phyloP scores from a whole-genome alignment of 129 eudicot genomes.

The Solidago caesia region DNA sequence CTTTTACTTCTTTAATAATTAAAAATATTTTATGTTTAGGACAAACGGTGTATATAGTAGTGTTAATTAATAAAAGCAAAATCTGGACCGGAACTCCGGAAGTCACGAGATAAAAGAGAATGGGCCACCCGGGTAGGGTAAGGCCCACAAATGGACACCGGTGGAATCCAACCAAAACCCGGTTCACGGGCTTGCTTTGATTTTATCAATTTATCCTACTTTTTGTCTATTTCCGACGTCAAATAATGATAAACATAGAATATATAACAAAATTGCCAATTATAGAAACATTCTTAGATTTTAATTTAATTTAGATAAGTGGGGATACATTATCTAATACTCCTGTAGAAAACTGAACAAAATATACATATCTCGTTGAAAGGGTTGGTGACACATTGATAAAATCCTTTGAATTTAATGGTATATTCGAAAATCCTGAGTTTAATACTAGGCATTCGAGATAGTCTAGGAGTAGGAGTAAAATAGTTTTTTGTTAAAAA shows the following conservation, averaged over 20 bases:
- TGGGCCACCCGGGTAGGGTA: conserved; percentile 23
- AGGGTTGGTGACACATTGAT: too few species aligned
- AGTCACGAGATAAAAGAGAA: conserved; percentile 26
- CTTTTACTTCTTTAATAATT: not conserved
- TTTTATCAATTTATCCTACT: conserved; percentile 19
- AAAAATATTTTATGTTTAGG: not conserved
- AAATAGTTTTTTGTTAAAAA: too few species aligned
- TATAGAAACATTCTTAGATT: not conserved
- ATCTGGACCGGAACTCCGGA: conserved; percentile 3
- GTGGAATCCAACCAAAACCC: conserved; percentile 30
- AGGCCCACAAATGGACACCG: conserved; percentile 15
- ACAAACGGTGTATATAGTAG: not conserved
- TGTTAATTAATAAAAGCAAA: not conserved
- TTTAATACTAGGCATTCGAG: too few species aligned
- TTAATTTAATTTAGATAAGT: too few species aligned
- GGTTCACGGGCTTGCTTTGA: conserved; percentile 38
- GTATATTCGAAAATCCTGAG: too few species aligned
- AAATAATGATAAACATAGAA: not conserved
- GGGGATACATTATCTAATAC: too few species aligned
- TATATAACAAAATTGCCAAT: not conserved
- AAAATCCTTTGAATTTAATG: too few species aligned
- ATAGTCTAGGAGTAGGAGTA: too few species aligned
- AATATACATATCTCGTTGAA: too few species aligned
- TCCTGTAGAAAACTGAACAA: too few species aligned
- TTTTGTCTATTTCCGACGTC: conserved; percentile 21